Evolutionary conservation across 164 flowering plant genomes (phyloP).

Genomic region (Vitis vinifera): ASM3070453v1 NC_081812.1:22822001-22822500

Average conservation of each 20-base stretch:
- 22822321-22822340: no score
- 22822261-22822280: background rate
- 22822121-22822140: background rate
- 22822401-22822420: background rate
- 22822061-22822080: no score
- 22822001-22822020: no score
- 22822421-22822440: no score
- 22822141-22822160: conserved; percentile 4
- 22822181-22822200: no score
- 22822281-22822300: conserved; percentile 11
- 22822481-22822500: conserved; percentile 10
- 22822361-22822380: background rate
- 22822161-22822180: background rate
- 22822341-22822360: conserved; percentile 16
- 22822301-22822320: conserved; percentile 1
- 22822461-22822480: conserved; percentile 3
- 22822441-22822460: background rate
- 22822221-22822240: background rate
- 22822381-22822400: background rate
- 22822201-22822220: no score
- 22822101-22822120: background rate
- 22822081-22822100: no score
- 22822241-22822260: background rate
- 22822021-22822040: no score
- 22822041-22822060: no score